Evolutionary conservation across 768 basidiomycete species (phyloP), one percentile per base, ranked within the genome.

Genomic region (Suillus subluteus): DNA sequence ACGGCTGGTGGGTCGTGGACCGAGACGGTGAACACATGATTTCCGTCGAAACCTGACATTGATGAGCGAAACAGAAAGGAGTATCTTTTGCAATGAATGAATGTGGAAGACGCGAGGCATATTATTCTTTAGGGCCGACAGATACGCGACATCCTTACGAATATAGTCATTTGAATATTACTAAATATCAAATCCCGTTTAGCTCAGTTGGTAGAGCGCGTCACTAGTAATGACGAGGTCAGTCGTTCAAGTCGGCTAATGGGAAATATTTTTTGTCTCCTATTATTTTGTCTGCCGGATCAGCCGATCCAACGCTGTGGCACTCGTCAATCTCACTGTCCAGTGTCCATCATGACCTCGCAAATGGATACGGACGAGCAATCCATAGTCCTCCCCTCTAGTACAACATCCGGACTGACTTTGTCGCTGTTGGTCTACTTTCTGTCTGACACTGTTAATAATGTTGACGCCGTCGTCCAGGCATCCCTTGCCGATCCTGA

Each of bases 401-500:
- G 86, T 18, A 88, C 89, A 8, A 86, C 86, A 0, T 93, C 92
- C 35, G 91, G 91, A 6, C 79, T 94, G 63, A 88, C 90, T 4
- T 81, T 94, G 64, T 88, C 90, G 38, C 79, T 94, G 92, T 93
- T 72, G 69, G 91, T 79, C 61, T 37, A 56, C 48, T 62, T 62
- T 48, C 41, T 18, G 62, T 46, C 15, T 30, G 41, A 13, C 48
- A 35, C 32, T 7, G 38, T 44, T 50, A 55, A 62, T 52, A 41
- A 58, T 30, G 8, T 70, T 72, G 72, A 73, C 69, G 46, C 59
- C 52, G 15, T 26, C 70, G 70, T 76, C 41, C 73, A 99, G 96
- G 64, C 98, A 99, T 78, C 97, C 98, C 44, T 85, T 99, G 16
- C 95, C 98, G 12, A 95, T 99, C 74, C 85, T 99, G 68, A 98